These are phyloP conservation scores for Hymenotorrendiella dingleyae DNA, from an alignment of 2,329 filamentous ascomycete species.

Conservation along the genomic window DNA sequence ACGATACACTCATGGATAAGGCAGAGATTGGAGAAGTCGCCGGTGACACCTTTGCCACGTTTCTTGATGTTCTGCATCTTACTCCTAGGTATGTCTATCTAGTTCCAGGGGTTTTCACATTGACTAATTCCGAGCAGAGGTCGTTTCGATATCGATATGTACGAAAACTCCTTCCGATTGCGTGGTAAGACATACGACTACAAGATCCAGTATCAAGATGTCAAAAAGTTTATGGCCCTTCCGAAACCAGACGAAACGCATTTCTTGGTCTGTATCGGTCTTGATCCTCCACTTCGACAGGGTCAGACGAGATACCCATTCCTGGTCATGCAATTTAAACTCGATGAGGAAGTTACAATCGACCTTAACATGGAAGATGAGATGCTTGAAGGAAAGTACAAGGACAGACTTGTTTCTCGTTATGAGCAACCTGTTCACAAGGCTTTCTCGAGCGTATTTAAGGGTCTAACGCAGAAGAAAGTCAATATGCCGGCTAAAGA, in stretches of 20 bases:
- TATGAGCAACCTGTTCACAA: slow-evolving; percentile 93
- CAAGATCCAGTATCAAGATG: slow-evolving; percentile 96
- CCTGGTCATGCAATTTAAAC: slow-evolving; percentile 98
- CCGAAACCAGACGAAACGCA: slow-evolving; percentile 98
- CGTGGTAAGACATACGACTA: slow-evolving; percentile 99
- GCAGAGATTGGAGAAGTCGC: slow-evolving; percentile 98
- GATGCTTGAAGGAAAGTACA: slow-evolving; percentile 76
- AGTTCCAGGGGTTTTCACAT: neutral
- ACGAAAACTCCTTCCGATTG: slow-evolving; percentile 92
- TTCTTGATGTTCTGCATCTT: slow-evolving; percentile 92
- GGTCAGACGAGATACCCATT: slow-evolving; percentile 98
- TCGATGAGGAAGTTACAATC: slow-evolving; percentile 93
- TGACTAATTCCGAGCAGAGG: slow-evolving; percentile 55
- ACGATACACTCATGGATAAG: slow-evolving; percentile 96
- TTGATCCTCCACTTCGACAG: slow-evolving; percentile 92
- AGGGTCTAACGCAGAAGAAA: slow-evolving; percentile 89
- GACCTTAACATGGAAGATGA: slow-evolving; percentile 96
- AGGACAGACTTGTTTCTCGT: slow-evolving; percentile 78
- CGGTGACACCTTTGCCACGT: slow-evolving; percentile 96
- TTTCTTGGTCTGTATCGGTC: slow-evolving; percentile 86
- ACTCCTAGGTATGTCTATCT: slow-evolving; percentile 66
- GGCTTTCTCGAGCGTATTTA: slow-evolving; percentile 93
- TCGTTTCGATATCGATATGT: slow-evolving; percentile 99
- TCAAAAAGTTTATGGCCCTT: slow-evolving; percentile 98
- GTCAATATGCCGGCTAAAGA: slow-evolving; percentile 90